These are phyloP conservation scores for Coniferiporia sulphurascens DNA, from an alignment of 1,284 basidiomycete genomes.

Conservation along the genomic window DNA sequence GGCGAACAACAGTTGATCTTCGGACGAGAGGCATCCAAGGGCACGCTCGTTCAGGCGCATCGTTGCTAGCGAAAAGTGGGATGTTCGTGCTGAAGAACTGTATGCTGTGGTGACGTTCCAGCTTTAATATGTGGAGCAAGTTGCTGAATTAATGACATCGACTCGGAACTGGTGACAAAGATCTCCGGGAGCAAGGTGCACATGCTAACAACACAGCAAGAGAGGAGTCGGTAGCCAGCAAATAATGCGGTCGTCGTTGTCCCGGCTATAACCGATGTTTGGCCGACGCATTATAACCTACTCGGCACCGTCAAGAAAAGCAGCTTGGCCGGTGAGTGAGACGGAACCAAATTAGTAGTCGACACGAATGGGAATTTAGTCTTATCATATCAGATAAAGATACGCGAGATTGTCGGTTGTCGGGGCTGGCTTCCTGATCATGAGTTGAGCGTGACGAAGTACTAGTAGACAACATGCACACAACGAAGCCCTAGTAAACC, in stretches of 20 bases:
- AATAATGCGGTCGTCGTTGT: constrained; percentile 1
- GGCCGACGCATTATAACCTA: constrained; percentile 3
- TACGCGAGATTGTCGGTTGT: not conserved
- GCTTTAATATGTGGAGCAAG: constrained; percentile 11
- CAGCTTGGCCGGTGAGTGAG: not conserved
- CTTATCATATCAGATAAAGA: not conserved
- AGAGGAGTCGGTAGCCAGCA: not conserved
- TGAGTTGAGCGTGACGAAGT: not conserved
- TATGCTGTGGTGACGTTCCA: not conserved
- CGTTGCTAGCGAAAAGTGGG: not conserved
- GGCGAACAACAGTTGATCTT: constrained; percentile 41
- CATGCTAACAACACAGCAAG: not conserved
- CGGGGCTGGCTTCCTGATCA: not conserved
- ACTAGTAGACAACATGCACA: not conserved
- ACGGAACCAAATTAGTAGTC: no score
- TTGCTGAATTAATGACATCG: not conserved
- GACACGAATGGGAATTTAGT: not conserved
- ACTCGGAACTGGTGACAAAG: not conserved
- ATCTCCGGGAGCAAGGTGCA: not conserved
- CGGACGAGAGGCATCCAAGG: constrained; percentile 27
- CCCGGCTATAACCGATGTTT: constrained; percentile 8
- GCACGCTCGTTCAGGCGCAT: constrained; percentile 2
- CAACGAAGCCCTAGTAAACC: not conserved
- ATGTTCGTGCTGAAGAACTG: not conserved
- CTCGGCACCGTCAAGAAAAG: not conserved